These are phyloP conservation scores for Beta lomatogona DNA, from an alignment of 179 eudicot species.

Conservation along the genomic window DNA sequence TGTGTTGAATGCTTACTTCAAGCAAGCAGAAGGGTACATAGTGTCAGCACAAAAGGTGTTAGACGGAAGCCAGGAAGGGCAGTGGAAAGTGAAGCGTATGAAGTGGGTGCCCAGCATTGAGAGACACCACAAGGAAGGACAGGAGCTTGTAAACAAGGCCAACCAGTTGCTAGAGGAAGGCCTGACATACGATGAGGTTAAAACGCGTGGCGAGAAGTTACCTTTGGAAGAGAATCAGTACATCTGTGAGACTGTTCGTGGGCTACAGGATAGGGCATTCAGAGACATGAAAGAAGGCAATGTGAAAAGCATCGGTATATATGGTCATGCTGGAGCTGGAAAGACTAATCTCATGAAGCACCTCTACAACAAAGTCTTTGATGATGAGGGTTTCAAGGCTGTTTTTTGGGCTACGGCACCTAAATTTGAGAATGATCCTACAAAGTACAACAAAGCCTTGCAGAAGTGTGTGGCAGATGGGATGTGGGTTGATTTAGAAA, in stretches of 20 bases:
- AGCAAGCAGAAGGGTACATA: neutral
- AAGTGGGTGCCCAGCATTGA: neutral
- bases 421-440: neutral
- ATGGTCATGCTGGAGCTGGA: constrained; percentile 14
- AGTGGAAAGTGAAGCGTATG: neutral
- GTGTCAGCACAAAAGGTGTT: neutral
- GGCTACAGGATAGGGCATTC: neutral
- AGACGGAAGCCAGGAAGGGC: neutral
- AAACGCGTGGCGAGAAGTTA: constrained; percentile 10
- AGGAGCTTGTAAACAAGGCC: neutral
- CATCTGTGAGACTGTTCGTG: neutral
- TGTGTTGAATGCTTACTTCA: neutral
- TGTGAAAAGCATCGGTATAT: constrained; percentile 11
- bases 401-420: constrained; percentile 28
- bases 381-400: constrained; percentile 1
- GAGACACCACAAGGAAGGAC: neutral
- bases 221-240: neutral
- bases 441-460: neutral
- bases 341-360: constrained; percentile 29
- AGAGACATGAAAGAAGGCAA: neutral
- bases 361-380: constrained; percentile 12
- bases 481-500: constrained; percentile 9
- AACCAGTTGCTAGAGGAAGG: neutral
- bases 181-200: neutral
- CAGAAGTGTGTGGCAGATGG: constrained; percentile 18